A percentile compares a stretch with the other conserved stretches of the same genome.
Evolutionary conservation across 192 early-diverging fungal species (phyloP).

Genomic region (Chytriomyces sp.): DNA sequence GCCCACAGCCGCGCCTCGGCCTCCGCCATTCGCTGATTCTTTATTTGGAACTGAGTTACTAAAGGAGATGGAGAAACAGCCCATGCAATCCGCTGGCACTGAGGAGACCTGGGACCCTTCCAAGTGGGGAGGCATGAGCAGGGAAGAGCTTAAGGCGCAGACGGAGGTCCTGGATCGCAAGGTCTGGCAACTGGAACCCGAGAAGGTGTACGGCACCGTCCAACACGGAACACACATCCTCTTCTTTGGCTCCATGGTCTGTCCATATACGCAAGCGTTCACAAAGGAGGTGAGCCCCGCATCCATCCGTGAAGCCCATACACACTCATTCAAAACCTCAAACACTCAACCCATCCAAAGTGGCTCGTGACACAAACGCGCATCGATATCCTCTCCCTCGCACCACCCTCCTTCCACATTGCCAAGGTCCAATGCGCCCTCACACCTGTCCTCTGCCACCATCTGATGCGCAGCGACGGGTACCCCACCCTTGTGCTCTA

Average conservation of each 20-base stretch:
- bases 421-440: conserved; percentile 24
- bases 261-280: conserved; percentile 13
- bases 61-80: too few relatives aligned
- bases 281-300: not conserved
- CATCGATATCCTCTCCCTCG: not conserved
- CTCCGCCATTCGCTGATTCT: too few relatives aligned
- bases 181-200: conserved; percentile 3
- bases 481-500: conserved; percentile 16
- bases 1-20: too few relatives aligned
- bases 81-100: too few relatives aligned
- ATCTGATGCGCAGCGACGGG: conserved; percentile 9
- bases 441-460: not conserved
- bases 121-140: conserved; percentile 3
- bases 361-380: conserved; percentile 4
- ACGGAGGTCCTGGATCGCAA: conserved; percentile 13
- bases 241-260: conserved; percentile 20
- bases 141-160: not conserved
- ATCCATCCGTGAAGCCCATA: not conserved
- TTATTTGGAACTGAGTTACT: too few relatives aligned
- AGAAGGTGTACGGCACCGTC: conserved; percentile 10
- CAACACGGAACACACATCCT: conserved; percentile 15
- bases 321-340: too few relatives aligned
- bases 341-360: not conserved
- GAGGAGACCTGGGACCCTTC: conserved; percentile 8
- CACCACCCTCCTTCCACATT: not conserved